Percentiles rank a stretch among this genome's conserved stretches.
Evolutionary conservation across 2,329 filamentous ascomycete species (phyloP).

Genomic region (Epichloe glyceriae): DNA sequence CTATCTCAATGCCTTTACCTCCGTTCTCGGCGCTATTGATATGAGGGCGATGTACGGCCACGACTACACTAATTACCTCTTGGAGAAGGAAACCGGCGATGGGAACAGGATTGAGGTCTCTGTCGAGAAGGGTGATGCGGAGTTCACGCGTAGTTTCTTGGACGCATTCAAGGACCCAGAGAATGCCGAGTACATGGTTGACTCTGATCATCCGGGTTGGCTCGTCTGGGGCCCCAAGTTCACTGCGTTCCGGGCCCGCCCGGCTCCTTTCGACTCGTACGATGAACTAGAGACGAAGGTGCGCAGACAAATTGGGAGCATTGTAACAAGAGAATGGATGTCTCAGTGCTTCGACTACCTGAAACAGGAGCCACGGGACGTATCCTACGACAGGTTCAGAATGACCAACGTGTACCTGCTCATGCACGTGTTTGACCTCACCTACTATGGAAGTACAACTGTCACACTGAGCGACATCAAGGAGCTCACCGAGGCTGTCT

Average conservation of each 20-base stretch:
- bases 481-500: conserved; percentile 63
- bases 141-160: conserved; percentile 70
- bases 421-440: conserved; percentile 80
- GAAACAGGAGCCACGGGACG: conserved; percentile 88
- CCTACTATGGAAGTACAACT: conserved; percentile 64
- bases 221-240: conserved; percentile 87
- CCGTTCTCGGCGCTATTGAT: conserved; percentile 73
- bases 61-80: conserved; percentile 73
- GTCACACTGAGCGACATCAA: conserved; percentile 82
- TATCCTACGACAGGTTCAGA: conserved; percentile 70
- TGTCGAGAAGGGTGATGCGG: conserved; percentile 60
- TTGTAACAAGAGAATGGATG: conserved; percentile 77
- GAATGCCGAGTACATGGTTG: conserved; percentile 71
- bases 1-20: conserved; percentile 66
- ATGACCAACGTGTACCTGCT: conserved; percentile 79
- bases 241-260: conserved; percentile 62
- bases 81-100: conserved; percentile 60
- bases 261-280: conserved; percentile 55
- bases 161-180: conserved; percentile 58
- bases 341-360: conserved; percentile 79
- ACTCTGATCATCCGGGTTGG: conserved; percentile 90
- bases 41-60: conserved; percentile 77
- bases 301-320: conserved; percentile 64
- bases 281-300: conserved; percentile 67
- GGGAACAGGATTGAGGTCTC: conserved; percentile 62